Conservation (phyloP, 805 yeast genomes). For the Yarrowia osloensis region DNA sequence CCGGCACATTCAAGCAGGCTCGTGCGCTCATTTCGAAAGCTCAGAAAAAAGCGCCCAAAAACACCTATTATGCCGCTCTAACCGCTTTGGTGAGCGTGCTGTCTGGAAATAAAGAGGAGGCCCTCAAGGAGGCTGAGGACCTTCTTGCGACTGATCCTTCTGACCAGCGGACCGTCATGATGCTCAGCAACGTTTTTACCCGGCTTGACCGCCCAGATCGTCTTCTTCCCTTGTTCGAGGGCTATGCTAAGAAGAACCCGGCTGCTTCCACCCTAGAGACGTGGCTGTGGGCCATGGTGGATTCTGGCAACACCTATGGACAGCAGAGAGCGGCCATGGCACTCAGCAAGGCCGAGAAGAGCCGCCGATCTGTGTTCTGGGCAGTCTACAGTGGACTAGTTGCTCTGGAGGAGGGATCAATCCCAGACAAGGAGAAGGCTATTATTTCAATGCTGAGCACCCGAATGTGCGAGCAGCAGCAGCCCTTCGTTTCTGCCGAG, state of each 20-base stretch:
- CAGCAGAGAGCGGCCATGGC: constrained; percentile 54
- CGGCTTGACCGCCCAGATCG: not conserved
- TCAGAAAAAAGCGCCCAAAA: constrained; percentile 57
- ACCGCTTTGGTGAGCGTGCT: constrained; percentile 36
- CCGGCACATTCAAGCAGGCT: constrained; percentile 59
- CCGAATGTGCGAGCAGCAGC: constrained; percentile 54
- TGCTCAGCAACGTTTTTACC: constrained; percentile 21
- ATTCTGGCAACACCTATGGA: constrained; percentile 51
- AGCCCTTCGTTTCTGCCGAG: constrained; percentile 60
- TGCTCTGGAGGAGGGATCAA: not conserved
- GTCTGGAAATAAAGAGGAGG: constrained; percentile 34
- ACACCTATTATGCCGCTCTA: constrained; percentile 55
- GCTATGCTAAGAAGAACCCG: constrained; percentile 25
- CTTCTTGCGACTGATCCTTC: constrained; percentile 15
- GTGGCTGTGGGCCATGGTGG: constrained; percentile 62
- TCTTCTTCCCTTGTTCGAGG: constrained; percentile 18
- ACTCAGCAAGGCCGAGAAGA: constrained; percentile 35
- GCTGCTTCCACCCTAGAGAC: constrained; percentile 34
- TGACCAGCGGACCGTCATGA: constrained; percentile 15
- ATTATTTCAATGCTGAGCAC: constrained; percentile 33
- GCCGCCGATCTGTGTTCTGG: constrained; percentile 35
- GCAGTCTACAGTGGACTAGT: constrained; percentile 46
- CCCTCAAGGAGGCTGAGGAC: constrained; percentile 32
- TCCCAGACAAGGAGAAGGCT: constrained; percentile 12
- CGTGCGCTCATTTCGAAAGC: constrained; percentile 51